These are phyloP conservation scores for Westerdykella sp. DNA, from an alignment of 2,329 filamentous ascomycete species.

Conservation along the genomic window DNA sequence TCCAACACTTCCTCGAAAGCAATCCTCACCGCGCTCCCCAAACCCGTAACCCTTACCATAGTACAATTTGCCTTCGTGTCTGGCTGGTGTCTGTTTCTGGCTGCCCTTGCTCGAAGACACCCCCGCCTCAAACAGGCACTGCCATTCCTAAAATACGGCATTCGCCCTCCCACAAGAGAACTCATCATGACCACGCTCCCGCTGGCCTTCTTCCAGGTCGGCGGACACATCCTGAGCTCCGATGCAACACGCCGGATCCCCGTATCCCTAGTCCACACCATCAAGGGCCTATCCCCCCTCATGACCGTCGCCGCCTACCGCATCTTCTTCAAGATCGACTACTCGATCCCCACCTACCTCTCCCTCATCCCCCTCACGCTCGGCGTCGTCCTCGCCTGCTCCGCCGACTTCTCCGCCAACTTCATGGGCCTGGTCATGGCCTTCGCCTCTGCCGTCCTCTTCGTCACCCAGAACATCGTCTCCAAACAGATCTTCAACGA, in stretches of 20 bases:
- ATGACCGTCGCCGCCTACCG: conserved; percentile 95
- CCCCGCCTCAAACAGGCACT: conserved; percentile 64
- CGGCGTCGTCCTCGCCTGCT: conserved; percentile 95
- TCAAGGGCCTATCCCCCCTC: conserved; percentile 92
- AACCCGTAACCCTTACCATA: conserved; percentile 84
- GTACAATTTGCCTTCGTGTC: conserved; percentile 93
- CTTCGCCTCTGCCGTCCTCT: conserved; percentile 83
- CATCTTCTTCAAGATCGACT: conserved; percentile 79
- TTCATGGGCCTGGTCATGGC: conserved; percentile 86
- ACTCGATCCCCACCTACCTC: conserved; percentile 70
- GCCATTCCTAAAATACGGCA: conserved; percentile 75
- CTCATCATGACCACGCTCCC: conserved; percentile 85
- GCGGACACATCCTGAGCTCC: conserved; percentile 87
- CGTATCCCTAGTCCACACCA: conserved; percentile 94
- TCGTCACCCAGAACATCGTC: conserved; percentile 97
- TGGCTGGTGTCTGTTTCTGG: conserved; percentile 74
- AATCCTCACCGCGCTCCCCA: conserved; percentile 85
- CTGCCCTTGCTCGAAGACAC: conserved; percentile 67
- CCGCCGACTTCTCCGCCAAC: conserved; percentile 82
- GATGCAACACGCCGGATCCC: conserved; percentile 92
- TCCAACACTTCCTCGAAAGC: conserved; percentile 98
- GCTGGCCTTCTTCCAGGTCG: conserved; percentile 85
- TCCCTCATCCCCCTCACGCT: conserved; percentile 80
- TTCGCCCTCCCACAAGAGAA: conserved; percentile 72
- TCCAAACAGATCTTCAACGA: conserved; percentile 98